Evolutionary conservation across 768 basidiomycete species (phyloP).

Genomic region (Podaxis sp.): DNA sequence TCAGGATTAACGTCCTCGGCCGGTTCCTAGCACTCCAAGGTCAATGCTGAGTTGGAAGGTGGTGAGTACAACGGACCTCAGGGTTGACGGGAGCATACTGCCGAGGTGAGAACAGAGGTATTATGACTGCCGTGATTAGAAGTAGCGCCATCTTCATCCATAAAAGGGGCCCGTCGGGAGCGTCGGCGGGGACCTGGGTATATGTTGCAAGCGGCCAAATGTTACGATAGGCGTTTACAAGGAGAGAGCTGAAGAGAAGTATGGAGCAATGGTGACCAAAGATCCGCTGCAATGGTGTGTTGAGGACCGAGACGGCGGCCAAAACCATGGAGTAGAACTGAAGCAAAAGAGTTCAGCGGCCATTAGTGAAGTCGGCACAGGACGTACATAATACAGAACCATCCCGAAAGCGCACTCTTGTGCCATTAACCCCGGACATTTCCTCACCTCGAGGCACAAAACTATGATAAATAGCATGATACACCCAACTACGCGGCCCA

Average conservation of each 20-base stretch:
- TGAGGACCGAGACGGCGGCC: not conserved
- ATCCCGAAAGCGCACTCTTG: not conserved
- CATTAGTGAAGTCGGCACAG: not conserved
- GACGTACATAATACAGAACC: slow-evolving; percentile 7
- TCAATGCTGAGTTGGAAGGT: not conserved
- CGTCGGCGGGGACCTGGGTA: slow-evolving; percentile 38
- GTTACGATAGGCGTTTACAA: slow-evolving; percentile 50
- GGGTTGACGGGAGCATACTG: slow-evolving; percentile 55
- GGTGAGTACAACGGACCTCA: slow-evolving; percentile 20
- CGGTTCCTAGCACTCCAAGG: slow-evolving; percentile 28
- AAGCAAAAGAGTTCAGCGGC: not conserved
- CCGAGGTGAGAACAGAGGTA: slow-evolving; percentile 53
- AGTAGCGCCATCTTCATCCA: slow-evolving; percentile 30
- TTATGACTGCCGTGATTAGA: slow-evolving; percentile 37
- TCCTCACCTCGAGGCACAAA: not conserved
- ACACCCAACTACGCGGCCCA: slow-evolving; percentile 45
- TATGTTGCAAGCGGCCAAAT: slow-evolving; percentile 57
- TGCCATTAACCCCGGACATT: not conserved
- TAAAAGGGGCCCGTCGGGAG: slow-evolving; percentile 30
- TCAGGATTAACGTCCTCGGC: slow-evolving; percentile 41
- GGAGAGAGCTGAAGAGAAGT: slow-evolving; percentile 37
- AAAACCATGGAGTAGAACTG: slow-evolving; percentile 3
- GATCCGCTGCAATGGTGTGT: not conserved
- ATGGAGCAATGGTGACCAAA: slow-evolving; percentile 10
- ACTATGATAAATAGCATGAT: slow-evolving; percentile 37